Base-by-base conservation (phyloP, 2,329 filamentous ascomycete species). In the Elsinoe necatrix region DNA sequence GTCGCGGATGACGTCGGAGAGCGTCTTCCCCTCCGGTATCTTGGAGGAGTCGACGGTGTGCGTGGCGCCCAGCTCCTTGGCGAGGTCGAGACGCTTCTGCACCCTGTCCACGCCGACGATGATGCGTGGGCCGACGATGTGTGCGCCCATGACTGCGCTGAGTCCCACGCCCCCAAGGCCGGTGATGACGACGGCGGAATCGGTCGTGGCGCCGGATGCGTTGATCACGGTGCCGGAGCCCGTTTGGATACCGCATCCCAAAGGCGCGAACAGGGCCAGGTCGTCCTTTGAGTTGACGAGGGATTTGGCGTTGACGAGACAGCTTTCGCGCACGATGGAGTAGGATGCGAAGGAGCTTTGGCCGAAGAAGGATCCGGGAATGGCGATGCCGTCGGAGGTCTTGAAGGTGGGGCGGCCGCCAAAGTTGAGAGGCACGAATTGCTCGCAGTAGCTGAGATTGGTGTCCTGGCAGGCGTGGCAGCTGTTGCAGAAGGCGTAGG, bases 381-480 rank as follows among this genome's bases (percentile, higher is more conserved):
- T 64, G 20, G 62, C 63, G 39, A 67, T 64, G 42, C 64, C 63
- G 3, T 58, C 58, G 0, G 54, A 12, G 42, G 61, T 50, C 41
- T 60, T 45, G 59, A 61, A 25, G 3, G 56, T 62, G 1, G 55
- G 57, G 51, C 59, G 62, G 4, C 62, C 61, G 54, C 66, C 65
- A 56, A 75, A 69, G 64, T 81, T 81, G 60, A 75, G 69, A 3
- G 69, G 65, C 52, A 72, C 72, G 63, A 77, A 80, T n/a, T 69
- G 62, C 48, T 66, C 61, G 67, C 79, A 82, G 64, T 80, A 74
- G 0, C 75, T 74, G 0, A 72, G 72, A 27, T 73, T 70, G 3
- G 71, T 72, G 0, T 66, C 67, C n/a, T 67, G 67, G 65, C 79
- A 81, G 12, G 73, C 68, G n/a, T 73, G 66, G 65, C 79, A 81